Conservation (phyloP, 2,329 filamentous ascomycete species). For the Hypoxylon sp. region DNA sequence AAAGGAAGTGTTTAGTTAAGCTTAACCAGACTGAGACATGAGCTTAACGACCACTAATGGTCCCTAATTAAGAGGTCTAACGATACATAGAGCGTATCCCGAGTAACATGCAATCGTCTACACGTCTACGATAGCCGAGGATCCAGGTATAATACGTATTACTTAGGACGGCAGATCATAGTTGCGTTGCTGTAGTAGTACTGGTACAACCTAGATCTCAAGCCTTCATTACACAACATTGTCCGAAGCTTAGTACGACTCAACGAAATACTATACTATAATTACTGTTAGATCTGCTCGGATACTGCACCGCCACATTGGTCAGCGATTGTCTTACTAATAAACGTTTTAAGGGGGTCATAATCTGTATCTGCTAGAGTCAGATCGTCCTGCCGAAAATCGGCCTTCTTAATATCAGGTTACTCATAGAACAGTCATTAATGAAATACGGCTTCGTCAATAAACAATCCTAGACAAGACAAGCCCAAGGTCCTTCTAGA, state of each 20-base stretch:
- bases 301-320: not conserved
- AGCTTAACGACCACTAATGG: not conserved
- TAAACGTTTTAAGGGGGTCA: not conserved
- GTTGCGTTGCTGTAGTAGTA: not conserved
- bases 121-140: not conserved
- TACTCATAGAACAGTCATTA: not conserved
- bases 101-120: not conserved
- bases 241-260: not conserved
- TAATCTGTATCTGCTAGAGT: not conserved
- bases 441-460: not conserved
- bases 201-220: not conserved
- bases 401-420: not conserved
- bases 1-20: not conserved
- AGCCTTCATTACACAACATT: not conserved
- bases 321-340: slow-evolving; percentile 18
- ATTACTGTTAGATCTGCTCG: slow-evolving; percentile 2
- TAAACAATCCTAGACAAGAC: not conserved
- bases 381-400: not conserved
- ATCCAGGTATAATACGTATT: not conserved
- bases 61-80: not conserved
- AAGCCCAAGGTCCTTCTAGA: too few relatives aligned
- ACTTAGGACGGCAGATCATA: not conserved
- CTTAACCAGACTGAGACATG: not conserved
- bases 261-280: not conserved
- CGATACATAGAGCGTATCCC: not conserved